Conservation (phyloP, 176 grass and related monocot species). For the Triticum dicoccoides region DNA sequence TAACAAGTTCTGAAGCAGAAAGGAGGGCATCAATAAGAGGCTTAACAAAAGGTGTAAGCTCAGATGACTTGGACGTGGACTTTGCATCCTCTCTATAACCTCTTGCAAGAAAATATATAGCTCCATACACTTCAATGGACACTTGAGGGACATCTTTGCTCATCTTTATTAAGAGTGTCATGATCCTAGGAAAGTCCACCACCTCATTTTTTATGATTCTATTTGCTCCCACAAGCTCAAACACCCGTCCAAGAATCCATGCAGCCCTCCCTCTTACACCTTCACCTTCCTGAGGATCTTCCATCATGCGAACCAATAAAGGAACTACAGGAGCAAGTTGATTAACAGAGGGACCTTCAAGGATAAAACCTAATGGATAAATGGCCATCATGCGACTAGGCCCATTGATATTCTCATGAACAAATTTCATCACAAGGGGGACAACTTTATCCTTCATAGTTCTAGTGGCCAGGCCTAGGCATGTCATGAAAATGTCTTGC, state of each 20-base stretch:
- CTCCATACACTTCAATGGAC: too few species aligned
- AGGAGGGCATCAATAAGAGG: conserved; percentile 70
- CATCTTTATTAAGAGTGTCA: too few species aligned
- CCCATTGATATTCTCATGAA: conserved; percentile 69
- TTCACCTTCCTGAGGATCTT: conserved; percentile 42
- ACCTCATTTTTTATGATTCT: conserved; percentile 80
- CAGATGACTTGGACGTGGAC: conserved; percentile 31
- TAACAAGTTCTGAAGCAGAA: conserved; percentile 58
- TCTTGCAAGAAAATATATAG: neutral
- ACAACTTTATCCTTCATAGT: conserved; percentile 75
- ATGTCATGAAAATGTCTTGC: too few species aligned
- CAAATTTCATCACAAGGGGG: conserved; percentile 78
- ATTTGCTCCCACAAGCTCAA: conserved; percentile 68
- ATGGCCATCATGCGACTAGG: conserved; percentile 33
- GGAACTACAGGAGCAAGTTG: conserved; percentile 67
- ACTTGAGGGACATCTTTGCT: too few species aligned
- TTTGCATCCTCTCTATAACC: conserved; percentile 62
- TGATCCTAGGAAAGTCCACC: conserved; percentile 24
- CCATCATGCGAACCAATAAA: conserved; percentile 79
- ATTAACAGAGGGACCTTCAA: conserved; percentile 80
- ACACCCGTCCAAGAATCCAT: conserved; percentile 84
- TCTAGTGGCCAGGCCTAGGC: conserved; percentile 65
- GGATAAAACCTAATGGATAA: conserved; percentile 92
- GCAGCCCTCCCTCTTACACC: conserved; percentile 72
- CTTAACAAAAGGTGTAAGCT: conserved; percentile 70